These are phyloP conservation scores for Fusarium nurragi DNA, from an alignment of 2,329 filamentous ascomycete genomes.

Conservation along the genomic window DNA sequence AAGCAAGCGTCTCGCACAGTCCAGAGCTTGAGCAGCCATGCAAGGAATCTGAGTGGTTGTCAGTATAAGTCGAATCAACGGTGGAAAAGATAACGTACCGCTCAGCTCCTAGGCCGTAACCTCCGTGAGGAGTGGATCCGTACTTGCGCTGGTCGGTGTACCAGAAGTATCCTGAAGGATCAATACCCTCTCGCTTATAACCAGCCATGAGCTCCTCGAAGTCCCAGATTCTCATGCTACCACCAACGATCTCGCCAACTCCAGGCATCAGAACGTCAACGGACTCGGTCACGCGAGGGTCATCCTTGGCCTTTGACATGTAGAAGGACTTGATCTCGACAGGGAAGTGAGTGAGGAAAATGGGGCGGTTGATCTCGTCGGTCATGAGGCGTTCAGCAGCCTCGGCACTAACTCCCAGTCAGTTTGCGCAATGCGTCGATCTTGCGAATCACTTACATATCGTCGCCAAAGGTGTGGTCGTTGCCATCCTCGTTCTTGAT, in stretches of 20 bases:
- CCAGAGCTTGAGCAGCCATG: constrained; percentile 72
- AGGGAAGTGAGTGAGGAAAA: constrained; percentile 97
- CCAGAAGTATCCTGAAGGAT: constrained; percentile 92
- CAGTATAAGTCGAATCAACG: not conserved
- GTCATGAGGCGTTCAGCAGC: constrained; percentile 97
- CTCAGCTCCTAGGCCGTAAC: constrained; percentile 92
- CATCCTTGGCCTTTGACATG: constrained; percentile 88
- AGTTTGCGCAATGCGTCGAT: not conserved
- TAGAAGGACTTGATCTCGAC: constrained; percentile 99
- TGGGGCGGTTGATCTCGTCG: constrained; percentile 92
- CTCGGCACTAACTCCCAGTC: constrained; percentile 66
- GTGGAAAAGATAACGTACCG: constrained; percentile 51
- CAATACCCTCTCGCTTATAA: constrained; percentile 87
- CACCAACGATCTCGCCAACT: constrained; percentile 96
- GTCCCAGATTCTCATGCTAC: constrained; percentile 94
- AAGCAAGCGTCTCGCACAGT: constrained; percentile 74
- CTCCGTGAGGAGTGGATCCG: constrained; percentile 89
- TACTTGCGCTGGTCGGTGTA: constrained; percentile 97
- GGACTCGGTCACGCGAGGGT: constrained; percentile 87
- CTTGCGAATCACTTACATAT: constrained; percentile 64
- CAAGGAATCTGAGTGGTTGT: constrained; percentile 56
- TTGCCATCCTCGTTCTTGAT: constrained; percentile 94
- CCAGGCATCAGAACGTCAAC: constrained; percentile 90
- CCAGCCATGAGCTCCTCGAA: constrained; percentile 89
- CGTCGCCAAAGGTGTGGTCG: constrained; percentile 91